Evolutionary conservation across 768 basidiomycete genomes (phyloP).

Genomic region (Obba rivulosa): DNA sequence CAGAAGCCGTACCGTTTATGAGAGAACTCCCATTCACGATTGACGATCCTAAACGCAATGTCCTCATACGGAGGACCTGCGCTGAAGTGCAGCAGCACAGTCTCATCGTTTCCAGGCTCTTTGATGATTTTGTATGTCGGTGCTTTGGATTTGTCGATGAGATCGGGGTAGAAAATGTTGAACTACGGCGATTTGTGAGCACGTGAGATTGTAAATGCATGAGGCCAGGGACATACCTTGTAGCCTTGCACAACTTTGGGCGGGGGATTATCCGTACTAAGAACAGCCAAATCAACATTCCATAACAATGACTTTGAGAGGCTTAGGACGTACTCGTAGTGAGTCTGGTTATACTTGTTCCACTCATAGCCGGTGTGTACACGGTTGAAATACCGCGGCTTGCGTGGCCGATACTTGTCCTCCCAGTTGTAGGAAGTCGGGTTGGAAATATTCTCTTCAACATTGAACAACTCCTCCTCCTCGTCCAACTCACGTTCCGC

Average conservation of each 20-base stretch:
- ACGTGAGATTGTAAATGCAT: slow-evolving; percentile 13
- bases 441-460: slow-evolving; percentile 82
- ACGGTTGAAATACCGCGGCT: slow-evolving; percentile 97
- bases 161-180: slow-evolving; percentile 98
- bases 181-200: slow-evolving; percentile 40
- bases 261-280: slow-evolving; percentile 94
- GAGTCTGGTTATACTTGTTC: slow-evolving; percentile 99
- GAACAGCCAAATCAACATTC: slow-evolving; percentile 2
- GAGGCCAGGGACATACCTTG: slow-evolving; percentile 47
- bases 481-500: slow-evolving; percentile 92
- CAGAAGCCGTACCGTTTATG: slow-evolving; percentile 71
- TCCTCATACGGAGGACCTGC: slow-evolving; percentile 99
- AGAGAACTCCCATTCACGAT: slow-evolving; percentile 97
- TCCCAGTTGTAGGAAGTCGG: slow-evolving; percentile 95
- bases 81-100: slow-evolving; percentile 87
- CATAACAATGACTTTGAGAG: not conserved
- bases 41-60: slow-evolving; percentile 96
- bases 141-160: slow-evolving; percentile 96
- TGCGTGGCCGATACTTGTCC: slow-evolving; percentile 95
- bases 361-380: slow-evolving; percentile 99
- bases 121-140: slow-evolving; percentile 96
- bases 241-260: slow-evolving; percentile 99
- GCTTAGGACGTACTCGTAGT: slow-evolving; percentile 79
- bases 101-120: slow-evolving; percentile 93
- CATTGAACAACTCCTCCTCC: slow-evolving; percentile 92